Conservation (phyloP, 2,329 filamentous ascomycete species). For the Aureobasidium sp. region DNA sequence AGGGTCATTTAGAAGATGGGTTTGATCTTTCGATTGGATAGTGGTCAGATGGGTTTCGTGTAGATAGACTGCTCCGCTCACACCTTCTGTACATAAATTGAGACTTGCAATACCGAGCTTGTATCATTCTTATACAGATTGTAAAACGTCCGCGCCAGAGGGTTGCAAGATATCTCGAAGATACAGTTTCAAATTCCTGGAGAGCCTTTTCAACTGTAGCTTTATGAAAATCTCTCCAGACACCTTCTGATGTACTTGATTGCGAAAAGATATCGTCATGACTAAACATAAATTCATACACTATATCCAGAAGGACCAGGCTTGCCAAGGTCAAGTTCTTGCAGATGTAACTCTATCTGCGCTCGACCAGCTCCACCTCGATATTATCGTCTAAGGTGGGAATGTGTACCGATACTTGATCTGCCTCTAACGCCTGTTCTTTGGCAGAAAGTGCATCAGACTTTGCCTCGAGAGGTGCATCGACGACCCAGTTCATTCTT, state of each 20-base stretch:
- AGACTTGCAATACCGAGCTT: no score
- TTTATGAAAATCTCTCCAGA: no score
- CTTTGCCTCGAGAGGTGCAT: background rate
- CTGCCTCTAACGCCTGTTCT: background rate
- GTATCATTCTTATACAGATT: no score
- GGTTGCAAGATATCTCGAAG: no score
- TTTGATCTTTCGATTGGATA: no score
- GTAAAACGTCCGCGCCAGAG: no score
- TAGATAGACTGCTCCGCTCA: no score
- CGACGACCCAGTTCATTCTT: slow-evolving; percentile 7
- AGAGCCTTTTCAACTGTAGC: no score
- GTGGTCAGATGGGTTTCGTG: no score
- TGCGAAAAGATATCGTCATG: background rate
- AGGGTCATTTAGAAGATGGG: no score
- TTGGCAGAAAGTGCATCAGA: background rate
- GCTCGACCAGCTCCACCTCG: background rate
- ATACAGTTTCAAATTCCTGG: no score
- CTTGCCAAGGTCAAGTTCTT: background rate
- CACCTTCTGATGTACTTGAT: background rate
- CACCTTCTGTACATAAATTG: no score
- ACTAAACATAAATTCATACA: slow-evolving; percentile 2
- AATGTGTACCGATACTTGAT: background rate
- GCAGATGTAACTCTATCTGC: background rate
- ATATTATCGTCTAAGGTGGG: background rate
- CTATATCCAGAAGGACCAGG: background rate